phyloP scores from a whole-genome alignment of 2,329 filamentous ascomycete genomes.

The Coniochaeta ligniaria region DNA sequence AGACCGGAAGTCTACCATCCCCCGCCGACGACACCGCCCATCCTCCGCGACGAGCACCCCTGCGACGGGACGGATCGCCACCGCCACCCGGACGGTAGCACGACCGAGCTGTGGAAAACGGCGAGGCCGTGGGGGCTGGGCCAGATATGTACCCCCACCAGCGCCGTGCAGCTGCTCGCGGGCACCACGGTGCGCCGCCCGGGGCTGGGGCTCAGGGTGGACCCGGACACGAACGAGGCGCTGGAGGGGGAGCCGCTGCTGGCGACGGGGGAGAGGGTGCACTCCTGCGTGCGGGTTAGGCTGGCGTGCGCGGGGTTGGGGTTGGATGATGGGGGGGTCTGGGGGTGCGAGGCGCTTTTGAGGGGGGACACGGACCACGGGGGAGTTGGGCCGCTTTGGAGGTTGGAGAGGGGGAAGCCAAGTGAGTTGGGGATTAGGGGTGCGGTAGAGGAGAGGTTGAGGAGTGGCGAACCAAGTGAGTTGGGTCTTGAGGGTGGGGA shows the following conservation, averaged over 20 bases:
- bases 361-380: slow-evolving; percentile 1
- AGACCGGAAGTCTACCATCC: slow-evolving; percentile 18
- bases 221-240: slow-evolving; percentile 28
- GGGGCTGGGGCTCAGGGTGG: slow-evolving; percentile 26
- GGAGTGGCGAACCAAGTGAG: slow-evolving; percentile 4
- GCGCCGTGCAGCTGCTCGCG: slow-evolving; percentile 15
- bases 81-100: slow-evolving; percentile 12
- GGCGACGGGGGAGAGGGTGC: slow-evolving; percentile 29
- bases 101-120: slow-evolving; percentile 9
- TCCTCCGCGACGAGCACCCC: slow-evolving; percentile 15
- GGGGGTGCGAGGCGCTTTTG: slow-evolving; percentile 19
- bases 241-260: slow-evolving; percentile 24
- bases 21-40: not conserved
- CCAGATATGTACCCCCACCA: slow-evolving; percentile 18
- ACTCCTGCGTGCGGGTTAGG: slow-evolving; percentile 20
- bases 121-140: slow-evolving; percentile 23
- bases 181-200: slow-evolving; percentile 23
- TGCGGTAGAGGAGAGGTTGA: slow-evolving; percentile 3
- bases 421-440: slow-evolving; percentile 3
- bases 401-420: too few species aligned
- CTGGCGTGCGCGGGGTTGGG: slow-evolving; percentile 19
- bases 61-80: slow-evolving; percentile 19
- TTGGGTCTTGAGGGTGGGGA: slow-evolving; percentile 5
- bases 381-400: slow-evolving; percentile 19
- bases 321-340: slow-evolving; percentile 25